These are phyloP conservation scores for Penicillium sp. DNA, from an alignment of 2,329 filamentous ascomycete genomes.

Conservation along the genomic window DNA sequence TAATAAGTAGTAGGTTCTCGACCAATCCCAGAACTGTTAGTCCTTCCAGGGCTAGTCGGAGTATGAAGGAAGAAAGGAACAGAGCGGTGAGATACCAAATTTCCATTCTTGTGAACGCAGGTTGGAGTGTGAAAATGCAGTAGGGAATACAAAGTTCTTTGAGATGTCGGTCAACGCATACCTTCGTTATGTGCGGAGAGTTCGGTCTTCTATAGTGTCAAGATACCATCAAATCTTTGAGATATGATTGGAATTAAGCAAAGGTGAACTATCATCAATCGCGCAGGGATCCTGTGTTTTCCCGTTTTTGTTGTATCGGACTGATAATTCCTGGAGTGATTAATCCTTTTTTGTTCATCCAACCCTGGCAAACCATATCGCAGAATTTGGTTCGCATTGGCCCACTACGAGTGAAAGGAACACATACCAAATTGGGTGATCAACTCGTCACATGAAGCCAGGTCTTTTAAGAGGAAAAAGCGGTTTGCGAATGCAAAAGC, in stretches of 20 bases:
- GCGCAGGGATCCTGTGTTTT: background rate
- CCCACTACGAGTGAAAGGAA: background rate
- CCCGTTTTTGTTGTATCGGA: background rate
- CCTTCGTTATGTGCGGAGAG: background rate
- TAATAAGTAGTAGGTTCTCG: background rate
- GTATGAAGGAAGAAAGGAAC: background rate
- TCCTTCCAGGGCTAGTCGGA: background rate
- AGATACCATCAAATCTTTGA: background rate
- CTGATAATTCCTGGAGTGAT: background rate
- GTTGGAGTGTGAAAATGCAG: background rate
- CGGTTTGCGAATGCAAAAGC: background rate
- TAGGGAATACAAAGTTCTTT: background rate
- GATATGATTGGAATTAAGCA: background rate
- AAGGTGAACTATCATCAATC: background rate
- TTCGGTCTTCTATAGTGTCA: background rate
- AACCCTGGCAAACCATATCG: background rate
- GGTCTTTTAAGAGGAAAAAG: background rate
- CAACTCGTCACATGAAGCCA: background rate
- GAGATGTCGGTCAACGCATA: background rate
- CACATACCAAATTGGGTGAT: background rate
- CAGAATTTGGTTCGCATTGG: background rate
- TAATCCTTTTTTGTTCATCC: background rate
- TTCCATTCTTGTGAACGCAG: background rate
- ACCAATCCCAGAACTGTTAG: background rate
- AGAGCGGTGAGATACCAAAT: background rate